Evolutionary conservation across 176 grass and related monocot species (phyloP), one percentile per base, ranked within the genome.

Genomic region (barley (Hordeum vulgare)): DNA sequence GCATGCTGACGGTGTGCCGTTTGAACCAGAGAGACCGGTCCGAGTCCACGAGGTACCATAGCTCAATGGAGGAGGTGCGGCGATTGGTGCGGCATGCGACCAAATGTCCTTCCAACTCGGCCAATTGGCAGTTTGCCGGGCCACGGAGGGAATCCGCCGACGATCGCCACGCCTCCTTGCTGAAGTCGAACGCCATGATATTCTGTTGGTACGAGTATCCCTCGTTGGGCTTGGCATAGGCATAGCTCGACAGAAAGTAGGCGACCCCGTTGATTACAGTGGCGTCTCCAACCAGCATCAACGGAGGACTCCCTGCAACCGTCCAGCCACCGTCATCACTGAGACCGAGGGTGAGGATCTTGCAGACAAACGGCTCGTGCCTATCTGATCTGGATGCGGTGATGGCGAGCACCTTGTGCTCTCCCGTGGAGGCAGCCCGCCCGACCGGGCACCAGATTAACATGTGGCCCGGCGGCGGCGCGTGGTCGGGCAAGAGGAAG

Each of bases 221-320:
- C n/a, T n/a, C n/a, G n/a, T n/a, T n/a, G n/a, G n/a, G n/a, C n/a
- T n/a, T n/a, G n/a, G n/a, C n/a, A n/a, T n/a, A n/a, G n/a, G 2
- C 39, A 44, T 44, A 44, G 41, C 11, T 44, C 11, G 41, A 35
- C 8, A 36, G 0, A 21, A 36, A 36, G 17, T 67, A 67, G 33
- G 33, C 65, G 3, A 67, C 9, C 3, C 17, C 33, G 2, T 67
- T 21, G 65, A 67, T n/a, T 8, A 37, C 33, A 3, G 4, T 5
- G 0, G 14, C 42, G 42, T 0, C 42, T 45, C 42, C 12, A 14
- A 1, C 0, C 3, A 67, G 0, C 9, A 0, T 11, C 4, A 11
- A 21, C 0, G 33, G 33, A 37, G 65, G 18, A 17, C 9, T 36
- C 33, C 0, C 1, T 9, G 18, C n/a, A 2, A n/a, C 33, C 33